These are phyloP conservation scores for Conringia planisiliqua DNA, from an alignment of 345 rosid genomes.

Conservation along the genomic window DNA sequence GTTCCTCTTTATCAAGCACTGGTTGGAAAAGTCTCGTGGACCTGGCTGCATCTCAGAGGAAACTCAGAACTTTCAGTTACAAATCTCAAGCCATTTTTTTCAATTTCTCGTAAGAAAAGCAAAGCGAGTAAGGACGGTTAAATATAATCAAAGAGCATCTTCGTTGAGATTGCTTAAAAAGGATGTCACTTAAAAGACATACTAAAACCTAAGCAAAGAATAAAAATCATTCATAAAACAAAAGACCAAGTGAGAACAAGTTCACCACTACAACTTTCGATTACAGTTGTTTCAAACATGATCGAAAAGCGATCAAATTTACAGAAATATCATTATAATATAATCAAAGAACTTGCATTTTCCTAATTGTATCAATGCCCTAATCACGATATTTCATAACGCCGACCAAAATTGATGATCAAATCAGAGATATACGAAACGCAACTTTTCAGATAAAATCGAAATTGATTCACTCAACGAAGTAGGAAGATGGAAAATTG, in stretches of 20 bases:
- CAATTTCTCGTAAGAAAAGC: too few species aligned
- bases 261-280: background rate
- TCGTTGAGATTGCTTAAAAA: background rate
- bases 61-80: slow-evolving; percentile 14
- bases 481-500: too few species aligned
- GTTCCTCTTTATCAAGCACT: slow-evolving; percentile 71
- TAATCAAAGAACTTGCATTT: background rate
- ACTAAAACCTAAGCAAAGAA: background rate
- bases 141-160: background rate
- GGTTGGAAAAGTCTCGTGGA: slow-evolving; percentile 61
- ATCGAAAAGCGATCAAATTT: background rate
- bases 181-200: background rate
- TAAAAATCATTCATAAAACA: background rate
- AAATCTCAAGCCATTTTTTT: background rate
- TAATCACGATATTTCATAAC: background rate
- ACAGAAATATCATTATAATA: background rate
- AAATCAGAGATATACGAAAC: background rate
- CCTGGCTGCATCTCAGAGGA: slow-evolving; percentile 59
- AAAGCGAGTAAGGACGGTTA: too few species aligned
- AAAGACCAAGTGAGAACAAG: background rate
- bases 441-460: background rate
- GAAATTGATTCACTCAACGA: too few species aligned
- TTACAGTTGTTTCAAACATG: background rate
- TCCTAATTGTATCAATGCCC: background rate
- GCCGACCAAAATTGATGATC: background rate